Base-by-base conservation (phyloP, 257 asterid genomes). In the Oldenlandia corymbosa region DNA sequence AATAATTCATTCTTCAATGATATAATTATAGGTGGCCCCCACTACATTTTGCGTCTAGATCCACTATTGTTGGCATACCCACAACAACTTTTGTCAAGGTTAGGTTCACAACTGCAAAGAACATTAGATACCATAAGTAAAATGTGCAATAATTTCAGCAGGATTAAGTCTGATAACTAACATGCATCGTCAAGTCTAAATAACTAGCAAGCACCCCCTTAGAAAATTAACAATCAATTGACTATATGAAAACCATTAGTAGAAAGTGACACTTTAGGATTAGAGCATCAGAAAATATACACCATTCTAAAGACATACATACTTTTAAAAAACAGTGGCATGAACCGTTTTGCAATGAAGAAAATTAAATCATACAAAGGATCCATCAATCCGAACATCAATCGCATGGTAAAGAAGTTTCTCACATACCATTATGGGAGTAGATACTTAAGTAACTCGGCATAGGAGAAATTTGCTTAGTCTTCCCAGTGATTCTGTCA, bases 371-470 rank as follows among this genome's bases (percentile, higher is more conserved):
- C n/a, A n/a, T n/a, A n/a, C n/a, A n/a, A n/a, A n/a, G n/a, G n/a
- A n/a, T n/a, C n/a, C n/a, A n/a, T n/a, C n/a, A n/a, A n/a, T n/a
- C n/a, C n/a, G n/a, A 34, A 34, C 9, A 34, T 9, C 9, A 34
- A 34, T 34, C 39, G 6, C 39, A 34, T 34, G 4, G 6, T 34
- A 26, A 23, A 17, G 7, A 27, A 60, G 27, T 55, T 24, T 8
- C 48, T 27, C 1, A 54, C 71, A 36, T 83, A 92, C 99, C 99
- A 49, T 85, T 1, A 42, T 94, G 96, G 14, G 98, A 92, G 69
- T 87, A 87, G 66, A 92, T 88, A 80, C 95, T 92, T 30, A 92
- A 80, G 77, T 92, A 97, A 69, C 89, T 89, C 32, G 99, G 99
- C 72, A 92, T 78, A 60, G 91, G 87, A 68, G 99, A 92, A 42